A percentile compares a stretch with the other conserved stretches of the same genome.
Evolutionary conservation across 495 filamentous ascomycete genomes (phyloP).

Genomic region (Cairneyella variabilis): DNA sequence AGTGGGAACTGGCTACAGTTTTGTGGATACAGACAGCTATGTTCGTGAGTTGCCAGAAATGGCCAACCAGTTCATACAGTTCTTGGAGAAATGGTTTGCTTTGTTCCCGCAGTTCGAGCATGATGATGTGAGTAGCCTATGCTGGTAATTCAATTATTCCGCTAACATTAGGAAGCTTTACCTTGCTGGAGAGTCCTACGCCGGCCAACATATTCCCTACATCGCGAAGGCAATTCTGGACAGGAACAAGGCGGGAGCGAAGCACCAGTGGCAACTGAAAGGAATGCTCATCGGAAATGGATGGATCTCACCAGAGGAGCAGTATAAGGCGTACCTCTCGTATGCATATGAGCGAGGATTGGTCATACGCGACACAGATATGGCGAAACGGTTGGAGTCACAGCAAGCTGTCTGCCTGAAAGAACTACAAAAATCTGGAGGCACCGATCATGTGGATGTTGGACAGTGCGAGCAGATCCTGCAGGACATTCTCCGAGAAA

Average conservation of each 20-base stretch:
- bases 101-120: slow-evolving; percentile 89
- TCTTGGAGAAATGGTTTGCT: slow-evolving; percentile 84
- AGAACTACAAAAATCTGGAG: slow-evolving; percentile 46
- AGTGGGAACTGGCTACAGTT: slow-evolving; percentile 94
- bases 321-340: slow-evolving; percentile 83
- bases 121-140: slow-evolving; percentile 72
- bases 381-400: slow-evolving; percentile 63
- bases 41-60: slow-evolving; percentile 82
- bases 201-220: slow-evolving; percentile 96
- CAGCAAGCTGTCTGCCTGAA: slow-evolving; percentile 63
- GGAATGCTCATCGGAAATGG: slow-evolving; percentile 95
- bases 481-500: slow-evolving; percentile 59
- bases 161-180: slow-evolving; percentile 63
- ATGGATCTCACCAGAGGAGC: slow-evolving; percentile 87
- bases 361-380: slow-evolving; percentile 59
- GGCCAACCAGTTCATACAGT: slow-evolving; percentile 81
- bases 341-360: slow-evolving; percentile 74
- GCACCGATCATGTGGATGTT: slow-evolving; percentile 61
- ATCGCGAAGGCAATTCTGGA: slow-evolving; percentile 84
- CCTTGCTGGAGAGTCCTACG: slow-evolving; percentile 92
- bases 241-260: slow-evolving; percentile 58
- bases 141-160: not conserved
- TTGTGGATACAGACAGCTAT: slow-evolving; percentile 82
- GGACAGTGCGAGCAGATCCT: slow-evolving; percentile 70
- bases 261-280: slow-evolving; percentile 69